Base-by-base conservation (phyloP, 2,329 filamentous ascomycete species). In the Blastomyces parvus region DNA sequence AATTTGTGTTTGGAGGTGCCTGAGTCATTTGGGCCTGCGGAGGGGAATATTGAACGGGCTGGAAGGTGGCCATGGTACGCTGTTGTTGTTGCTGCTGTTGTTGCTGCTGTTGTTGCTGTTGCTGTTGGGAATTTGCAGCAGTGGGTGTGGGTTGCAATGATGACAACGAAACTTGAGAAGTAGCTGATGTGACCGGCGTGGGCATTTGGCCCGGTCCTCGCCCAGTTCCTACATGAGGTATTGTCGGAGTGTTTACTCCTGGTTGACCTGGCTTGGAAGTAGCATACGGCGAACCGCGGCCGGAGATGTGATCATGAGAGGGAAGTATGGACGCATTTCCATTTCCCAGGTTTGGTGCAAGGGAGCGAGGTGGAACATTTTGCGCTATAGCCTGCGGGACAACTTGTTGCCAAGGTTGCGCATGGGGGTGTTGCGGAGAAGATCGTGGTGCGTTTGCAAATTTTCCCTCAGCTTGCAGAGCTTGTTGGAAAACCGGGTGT, bases 261-360 rank as follows among this genome's bases (percentile, higher is more conserved):
- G 55, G 6, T 59, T 65, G 50, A 58, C 61, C 57, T 62, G 63
- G 25, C 62, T 62, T 22, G 44, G 55, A 40, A 63, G 17, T 30
- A 22, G 60, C 30, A 56, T 60, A 63, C 27, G 59, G 61, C 25
- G 66, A 63, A 42, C 59, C 44, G 57, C 68, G 67, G 0, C 64
- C 66, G 60, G 68, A 58, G 17, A 55, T 53, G n/a, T 69, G 69
- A 58, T 69, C 69, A 27, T 71, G 64, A 42, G 67, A 59, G n/a
- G 69, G 66, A 40, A 67, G 59, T 7, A 63, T 52, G 8, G 64
- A 60, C 42, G 59, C 58, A 25, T 70, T 71, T 33, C 64, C 70
- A 63, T 69, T 68, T 50, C 62, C 55, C 9, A 66, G 61, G 40
- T 65, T 68, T 48, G 64, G 60, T 14, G 62, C 9, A 59, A 52